These are phyloP conservation scores for Colletotrichum sp. DNA, from an alignment of 2,329 filamentous ascomycete species.

Conservation along the genomic window DNA sequence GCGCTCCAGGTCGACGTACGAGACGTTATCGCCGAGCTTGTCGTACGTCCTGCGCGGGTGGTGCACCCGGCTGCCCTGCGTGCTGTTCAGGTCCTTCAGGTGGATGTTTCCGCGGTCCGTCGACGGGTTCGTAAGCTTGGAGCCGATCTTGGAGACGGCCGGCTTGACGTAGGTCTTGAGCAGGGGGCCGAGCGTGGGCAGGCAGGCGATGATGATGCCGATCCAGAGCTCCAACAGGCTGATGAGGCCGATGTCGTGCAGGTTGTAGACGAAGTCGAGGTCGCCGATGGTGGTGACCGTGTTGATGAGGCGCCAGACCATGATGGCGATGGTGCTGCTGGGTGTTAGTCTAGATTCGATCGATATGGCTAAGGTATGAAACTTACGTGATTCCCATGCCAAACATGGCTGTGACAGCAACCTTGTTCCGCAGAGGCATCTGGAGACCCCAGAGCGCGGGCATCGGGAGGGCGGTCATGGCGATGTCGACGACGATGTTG, in stretches of 20 bases:
- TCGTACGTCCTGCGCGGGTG: constrained; percentile 1
- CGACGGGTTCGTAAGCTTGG: constrained; percentile 12
- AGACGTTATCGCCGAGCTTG: constrained; percentile 1
- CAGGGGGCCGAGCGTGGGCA: constrained; percentile 43
- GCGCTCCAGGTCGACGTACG: constrained; percentile 2
- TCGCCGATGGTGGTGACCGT: constrained; percentile 24
- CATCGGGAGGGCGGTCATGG: constrained; percentile 44
- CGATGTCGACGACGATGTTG: constrained; percentile 33
- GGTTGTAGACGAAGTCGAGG: constrained; percentile 24
- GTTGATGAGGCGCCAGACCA: constrained; percentile 39
- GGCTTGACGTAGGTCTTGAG: constrained; percentile 27
- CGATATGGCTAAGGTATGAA: accelerated
- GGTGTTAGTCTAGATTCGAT: neutral
- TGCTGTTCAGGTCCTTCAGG: neutral
- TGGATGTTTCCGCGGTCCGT: constrained; percentile 1
- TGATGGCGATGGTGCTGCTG: constrained; percentile 40
- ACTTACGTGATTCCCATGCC: constrained; percentile 35
- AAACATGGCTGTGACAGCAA: constrained; percentile 34
- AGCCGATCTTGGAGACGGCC: constrained; percentile 18
- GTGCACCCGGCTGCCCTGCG: neutral
- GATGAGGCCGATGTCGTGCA: constrained; percentile 37
- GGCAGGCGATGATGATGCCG: constrained; percentile 45
- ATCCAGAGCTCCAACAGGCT: constrained; percentile 41
- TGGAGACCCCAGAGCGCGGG: constrained; percentile 47
- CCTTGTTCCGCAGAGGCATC: constrained; percentile 41